Base-by-base conservation (phyloP, 83 land plant species). In the Thuja plicata region DNA sequence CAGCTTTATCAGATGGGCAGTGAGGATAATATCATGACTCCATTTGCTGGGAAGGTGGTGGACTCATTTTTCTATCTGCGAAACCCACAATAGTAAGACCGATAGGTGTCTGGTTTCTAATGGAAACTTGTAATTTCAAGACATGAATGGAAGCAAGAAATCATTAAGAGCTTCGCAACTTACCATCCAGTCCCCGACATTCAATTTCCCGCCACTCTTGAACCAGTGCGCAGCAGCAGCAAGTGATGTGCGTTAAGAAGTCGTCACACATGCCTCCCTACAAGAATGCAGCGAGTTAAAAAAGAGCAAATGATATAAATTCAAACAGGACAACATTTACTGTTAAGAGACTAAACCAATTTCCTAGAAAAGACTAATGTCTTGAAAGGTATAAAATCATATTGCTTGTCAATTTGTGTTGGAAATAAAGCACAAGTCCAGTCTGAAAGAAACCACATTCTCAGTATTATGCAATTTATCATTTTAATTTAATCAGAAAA, bases 171-270 rank as follows among this genome's bases (percentile, higher is more conserved):
- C 27, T 70, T 45, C 8, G 10, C 35, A 35, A 86, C 71, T 48
- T 91, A 95, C 96, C 94, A 78, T 92, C 85, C 76, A 85, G 87
- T 62, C 97, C 94, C 57, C 96, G 97, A 32, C 90, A 91, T 90
- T 94, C 93, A 45, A 97, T 91, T 90, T 97, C 98, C 41, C 96
- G 95, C 94, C 94, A 93, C 91, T 97, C 98, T 93, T 97, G 98
- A 35, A 96, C 94, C 48, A 96, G 91, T 16, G 97, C 94, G 88
- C 97, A 96, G 89, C 97, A 95, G 88, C 96, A 96, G 87, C 98
- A 97, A 91, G 94, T 90, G 74, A 93, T 88, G 87, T 97, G 98
- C 13, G 97, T 94, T 48, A 94, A 91, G 88, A 94, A 94, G 92
- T 97, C 98, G 66, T 93, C 96, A 88, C 92, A 93, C 24, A 89